Conservation (phyloP, 75 land plant species). For the Pinus albicaulis region DNA sequence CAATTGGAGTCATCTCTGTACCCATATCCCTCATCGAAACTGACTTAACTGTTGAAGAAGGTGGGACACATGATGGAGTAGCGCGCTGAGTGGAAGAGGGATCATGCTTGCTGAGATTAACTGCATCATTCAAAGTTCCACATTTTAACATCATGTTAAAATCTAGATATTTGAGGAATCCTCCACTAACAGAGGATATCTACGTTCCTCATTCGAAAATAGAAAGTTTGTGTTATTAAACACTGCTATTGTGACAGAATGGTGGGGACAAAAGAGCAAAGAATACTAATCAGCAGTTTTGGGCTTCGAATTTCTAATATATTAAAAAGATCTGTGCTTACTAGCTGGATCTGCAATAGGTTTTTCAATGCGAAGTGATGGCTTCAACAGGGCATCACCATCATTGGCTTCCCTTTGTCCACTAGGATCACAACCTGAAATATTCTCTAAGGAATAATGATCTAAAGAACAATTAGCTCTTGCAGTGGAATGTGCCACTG, state of each 20-base stretch:
- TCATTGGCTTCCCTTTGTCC: slow-evolving; percentile 1
- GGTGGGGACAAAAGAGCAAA: not conserved
- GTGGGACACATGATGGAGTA: slow-evolving; percentile 43
- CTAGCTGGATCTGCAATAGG: slow-evolving; percentile 43
- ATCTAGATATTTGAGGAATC: not conserved
- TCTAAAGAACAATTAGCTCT: slow-evolving; percentile 16
- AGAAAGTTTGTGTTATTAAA: not conserved
- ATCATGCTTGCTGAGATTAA: slow-evolving; percentile 46
- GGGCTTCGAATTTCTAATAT: not conserved
- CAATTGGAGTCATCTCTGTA: slow-evolving; percentile 94
- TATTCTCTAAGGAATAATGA: slow-evolving; percentile 17
- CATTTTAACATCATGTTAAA: not conserved
- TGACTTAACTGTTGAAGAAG: slow-evolving; percentile 59
- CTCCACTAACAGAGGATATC: not conserved
- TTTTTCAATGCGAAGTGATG: slow-evolving; percentile 20
- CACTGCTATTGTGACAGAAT: not conserved
- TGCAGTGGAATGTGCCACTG: not conserved
- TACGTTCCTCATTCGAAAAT: not conserved
- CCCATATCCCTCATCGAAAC: slow-evolving; percentile 97
- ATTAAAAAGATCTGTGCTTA: slow-evolving; percentile 18
- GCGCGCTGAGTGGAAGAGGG: slow-evolving; percentile 27
- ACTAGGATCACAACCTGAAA: slow-evolving; percentile 6
- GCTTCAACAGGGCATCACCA: slow-evolving; percentile 7
- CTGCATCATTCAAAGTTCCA: slow-evolving; percentile 28
- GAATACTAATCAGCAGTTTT: not conserved